Evolutionary conservation across 768 basidiomycete genomes (phyloP), one percentile per base, ranked within the genome.

Genomic region (Terana coerulea): DNA sequence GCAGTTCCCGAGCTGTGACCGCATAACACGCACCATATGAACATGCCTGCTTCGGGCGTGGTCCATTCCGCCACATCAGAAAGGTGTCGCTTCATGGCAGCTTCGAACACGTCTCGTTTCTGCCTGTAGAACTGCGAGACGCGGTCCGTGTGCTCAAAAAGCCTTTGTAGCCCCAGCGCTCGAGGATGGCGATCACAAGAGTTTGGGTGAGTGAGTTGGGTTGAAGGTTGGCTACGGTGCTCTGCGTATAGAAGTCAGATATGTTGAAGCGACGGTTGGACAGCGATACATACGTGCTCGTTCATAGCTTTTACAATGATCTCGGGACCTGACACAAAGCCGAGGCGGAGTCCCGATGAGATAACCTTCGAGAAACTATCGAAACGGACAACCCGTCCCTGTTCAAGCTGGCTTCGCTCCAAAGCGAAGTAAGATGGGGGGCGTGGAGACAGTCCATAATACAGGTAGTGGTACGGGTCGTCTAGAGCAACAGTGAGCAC

Each of bases 321-420:
- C 41, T 75, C 75, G 15, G 94, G 91, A 6, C 88, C 92, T 5
- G 86, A 82, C 2, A 80, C 83, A 62, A 88, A 93, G 7, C 92
- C 93, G 53, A 94, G 75, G 17, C 89, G 82, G 62, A 91, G 80
- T 11, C 90, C 88, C 19, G 84, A 77, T 14, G 83, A 84, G 21
- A 85, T 73, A 35, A 95, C 73, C 71, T 97, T 97, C 47, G 88
- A 91, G 47, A 95, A 75, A 62, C 88, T 91, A 64, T 97, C 94
- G 65, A 95, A 92, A 34, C 94, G 81, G 19, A 95, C 59, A 31
- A 95, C 91, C 10, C 85, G 80, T 2, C 94, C 94, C 21, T 79
- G 76, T 58, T 83, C 78, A 31, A 77, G 74, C 56, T 80, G 77
- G 47, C 80, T 75, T 11, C 72, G 73, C 66, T 97, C 94, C 31